These are phyloP conservation scores for Histomonas meleagridis DNA, from an alignment of 208 protist species.

Conservation along the genomic window DNA sequence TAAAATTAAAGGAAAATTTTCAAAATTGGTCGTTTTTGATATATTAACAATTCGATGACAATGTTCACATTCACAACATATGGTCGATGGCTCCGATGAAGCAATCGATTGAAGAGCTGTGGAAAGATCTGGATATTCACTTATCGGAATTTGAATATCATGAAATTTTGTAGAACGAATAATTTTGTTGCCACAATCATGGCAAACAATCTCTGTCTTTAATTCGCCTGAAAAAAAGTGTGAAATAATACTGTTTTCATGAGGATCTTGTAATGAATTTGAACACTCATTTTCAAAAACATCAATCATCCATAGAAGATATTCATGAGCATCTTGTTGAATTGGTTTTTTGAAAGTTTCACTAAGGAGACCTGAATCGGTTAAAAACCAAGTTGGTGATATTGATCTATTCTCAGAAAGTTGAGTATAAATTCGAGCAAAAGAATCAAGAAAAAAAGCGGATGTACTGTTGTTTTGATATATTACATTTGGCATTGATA, in stretches of 20 bases:
- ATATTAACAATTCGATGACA: neutral
- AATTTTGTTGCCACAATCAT: neutral
- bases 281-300: neutral
- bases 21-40: neutral
- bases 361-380: neutral
- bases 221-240: neutral
- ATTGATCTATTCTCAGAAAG: neutral
- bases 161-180: neutral
- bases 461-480: neutral
- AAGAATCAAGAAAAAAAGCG: neutral
- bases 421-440: neutral
- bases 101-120: neutral
- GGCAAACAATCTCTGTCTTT: neutral
- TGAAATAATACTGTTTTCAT: neutral
- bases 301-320: neutral
- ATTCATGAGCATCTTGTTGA: conserved; percentile 22
- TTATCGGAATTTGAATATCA: neutral
- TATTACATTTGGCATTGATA: conserved; percentile 2
- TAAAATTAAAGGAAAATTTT: neutral
- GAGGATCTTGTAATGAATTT: neutral
- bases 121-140: neutral
- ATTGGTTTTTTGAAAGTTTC: neutral
- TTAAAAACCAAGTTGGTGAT: neutral
- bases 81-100: neutral
- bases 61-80: neutral